These are phyloP conservation scores for Penicillium tannophilum DNA, from an alignment of 495 filamentous ascomycete genomes.

Conservation along the genomic window DNA sequence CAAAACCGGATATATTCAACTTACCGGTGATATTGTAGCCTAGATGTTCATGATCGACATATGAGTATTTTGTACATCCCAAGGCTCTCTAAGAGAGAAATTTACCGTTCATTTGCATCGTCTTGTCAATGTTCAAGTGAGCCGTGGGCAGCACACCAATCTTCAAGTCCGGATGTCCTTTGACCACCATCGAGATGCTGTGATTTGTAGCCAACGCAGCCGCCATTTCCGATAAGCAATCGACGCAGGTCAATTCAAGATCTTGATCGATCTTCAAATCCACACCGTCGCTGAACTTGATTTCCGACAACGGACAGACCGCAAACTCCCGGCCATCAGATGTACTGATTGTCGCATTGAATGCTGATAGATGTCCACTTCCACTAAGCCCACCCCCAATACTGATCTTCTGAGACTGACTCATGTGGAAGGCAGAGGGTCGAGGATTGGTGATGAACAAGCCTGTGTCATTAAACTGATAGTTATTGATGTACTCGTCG, in stretches of 20 bases:
- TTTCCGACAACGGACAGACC: constrained; percentile 24
- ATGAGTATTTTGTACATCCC: not conserved
- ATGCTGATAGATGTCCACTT: constrained; percentile 29
- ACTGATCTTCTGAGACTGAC: constrained; percentile 20
- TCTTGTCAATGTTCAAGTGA: constrained; percentile 35
- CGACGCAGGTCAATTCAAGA: constrained; percentile 30
- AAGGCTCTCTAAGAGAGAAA: not conserved
- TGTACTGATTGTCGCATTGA: constrained; percentile 28
- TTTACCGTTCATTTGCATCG: constrained; percentile 25
- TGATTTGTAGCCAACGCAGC: constrained; percentile 25
- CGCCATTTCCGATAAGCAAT: constrained; percentile 30
- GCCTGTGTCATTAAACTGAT: constrained; percentile 27
- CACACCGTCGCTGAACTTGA: constrained; percentile 23
- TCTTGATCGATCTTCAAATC: constrained; percentile 31
- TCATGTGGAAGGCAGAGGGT: constrained; percentile 28
- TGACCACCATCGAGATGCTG: constrained; percentile 25
- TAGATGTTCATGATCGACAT: not conserved
- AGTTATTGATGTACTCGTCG: constrained; percentile 31
- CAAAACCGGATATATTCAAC: not conserved
- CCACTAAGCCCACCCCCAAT: constrained; percentile 31
- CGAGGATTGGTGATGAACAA: constrained; percentile 28
- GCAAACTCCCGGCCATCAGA: constrained; percentile 23
- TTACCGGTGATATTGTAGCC: constrained; percentile 32
- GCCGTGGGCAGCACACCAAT: constrained; percentile 28
- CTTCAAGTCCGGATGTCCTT: constrained; percentile 27